Evolutionary conservation across 1,139 yeast species (phyloP), one percentile per base, ranked within the genome.

Genomic region (Kodamaea suecica): DNA sequence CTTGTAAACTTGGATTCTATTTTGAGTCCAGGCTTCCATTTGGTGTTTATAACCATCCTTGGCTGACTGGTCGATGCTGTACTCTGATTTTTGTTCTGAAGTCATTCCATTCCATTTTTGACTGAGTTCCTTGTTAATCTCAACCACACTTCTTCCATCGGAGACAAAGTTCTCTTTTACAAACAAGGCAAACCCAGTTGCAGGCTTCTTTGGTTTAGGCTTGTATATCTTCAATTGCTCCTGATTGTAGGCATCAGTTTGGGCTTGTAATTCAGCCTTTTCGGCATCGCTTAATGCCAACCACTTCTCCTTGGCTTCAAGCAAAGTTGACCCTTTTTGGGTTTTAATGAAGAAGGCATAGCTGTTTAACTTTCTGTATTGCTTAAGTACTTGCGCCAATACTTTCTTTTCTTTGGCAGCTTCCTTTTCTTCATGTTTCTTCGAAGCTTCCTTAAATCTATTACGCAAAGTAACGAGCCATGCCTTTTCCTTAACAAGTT

Each of bases 201-300:
- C 50, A 3, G 70, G 67, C 9, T 52, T 47, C 39, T 57, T 59
- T 31, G 73, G 74, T 42, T 59, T 61, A 5, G 70, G 66, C 3
- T 56, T 50, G 45, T 48, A 66, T 9, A 52, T 42, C 30, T 53
- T 39, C 31, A 45, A 40, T 33, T 49, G 49, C 34, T 55, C 55
- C 5, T 50, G 59, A 43, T 67, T 65, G 43, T 46, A 47, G 23
- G 47, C 54, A 13, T 53, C 55, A 13, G 66, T 66, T 34, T 54
- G 49, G 4, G 37, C 44, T 17, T 47, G 37, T 40, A 38, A 65
- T 4, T 32, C 36, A 9, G 47, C 57, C 45, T 57, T 59, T 39
- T 66, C 72, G 19, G 36, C 41, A 3, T 48, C 56, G 9, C 59
- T 25, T 42, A 61, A 52, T 4, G 40, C 27, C 15, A 47, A 42